Evolutionary conservation across 1,284 basidiomycete genomes (phyloP).

Genomic region (Cerrena zonata): DNA sequence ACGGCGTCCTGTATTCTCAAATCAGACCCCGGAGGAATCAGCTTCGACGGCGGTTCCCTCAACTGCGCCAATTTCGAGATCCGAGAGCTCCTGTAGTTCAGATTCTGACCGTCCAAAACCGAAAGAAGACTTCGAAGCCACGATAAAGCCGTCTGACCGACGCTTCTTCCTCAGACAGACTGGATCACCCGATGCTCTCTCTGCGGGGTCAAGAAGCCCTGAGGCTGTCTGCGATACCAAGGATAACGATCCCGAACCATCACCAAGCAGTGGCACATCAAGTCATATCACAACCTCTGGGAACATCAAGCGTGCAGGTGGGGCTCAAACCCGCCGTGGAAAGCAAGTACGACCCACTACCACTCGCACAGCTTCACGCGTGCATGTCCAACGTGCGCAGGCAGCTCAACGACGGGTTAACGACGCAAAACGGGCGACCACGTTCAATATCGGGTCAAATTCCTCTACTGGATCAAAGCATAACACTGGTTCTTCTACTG

Average conservation of each 20-base stretch:
- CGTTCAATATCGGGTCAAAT: conserved; percentile 54
- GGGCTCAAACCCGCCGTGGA: conserved; percentile 16
- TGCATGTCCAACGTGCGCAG: conserved; percentile 8
- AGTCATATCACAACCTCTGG: conserved; percentile 32
- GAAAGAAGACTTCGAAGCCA: conserved; percentile 23
- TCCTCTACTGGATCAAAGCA: conserved; percentile 43
- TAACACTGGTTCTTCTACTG: background rate
- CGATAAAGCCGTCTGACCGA: conserved; percentile 33
- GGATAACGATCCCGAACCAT: conserved; percentile 26
- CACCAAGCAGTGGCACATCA: conserved; percentile 33
- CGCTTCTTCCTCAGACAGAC: conserved; percentile 39
- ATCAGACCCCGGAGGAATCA: conserved; percentile 9
- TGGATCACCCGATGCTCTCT: conserved; percentile 33
- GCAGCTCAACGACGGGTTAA: conserved; percentile 4
- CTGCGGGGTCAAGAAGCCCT: background rate
- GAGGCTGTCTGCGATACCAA: conserved; percentile 15
- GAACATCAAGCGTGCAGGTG: conserved; percentile 5
- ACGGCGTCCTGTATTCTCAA: conserved; percentile 14
- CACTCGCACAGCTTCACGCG: conserved; percentile 12
- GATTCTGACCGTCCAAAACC: background rate
- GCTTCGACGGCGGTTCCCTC: conserved; percentile 10
- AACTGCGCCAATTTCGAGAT: conserved; percentile 3
- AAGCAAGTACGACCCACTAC: conserved; percentile 22
- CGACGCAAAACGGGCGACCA: conserved; percentile 21
- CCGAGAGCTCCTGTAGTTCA: background rate